Conservation (phyloP, 208 protist genomes). For the Trypanosoma scelopori region DNA sequence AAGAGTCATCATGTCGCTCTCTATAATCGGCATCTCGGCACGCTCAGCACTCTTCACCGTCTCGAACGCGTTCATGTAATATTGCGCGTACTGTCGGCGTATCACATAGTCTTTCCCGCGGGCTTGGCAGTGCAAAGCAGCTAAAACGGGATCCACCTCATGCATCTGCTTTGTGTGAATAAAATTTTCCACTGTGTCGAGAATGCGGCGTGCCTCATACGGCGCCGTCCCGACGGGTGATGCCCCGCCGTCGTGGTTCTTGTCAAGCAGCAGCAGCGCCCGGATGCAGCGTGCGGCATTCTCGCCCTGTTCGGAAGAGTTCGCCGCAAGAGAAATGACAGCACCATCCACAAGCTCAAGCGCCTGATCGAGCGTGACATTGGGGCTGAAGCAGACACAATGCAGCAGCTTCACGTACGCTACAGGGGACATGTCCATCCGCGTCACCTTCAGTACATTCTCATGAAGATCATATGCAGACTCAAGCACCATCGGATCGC, state of each 20-base stretch:
- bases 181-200: constrained; percentile 72
- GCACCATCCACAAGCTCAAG: constrained; percentile 70
- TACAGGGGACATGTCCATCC: constrained; percentile 82
- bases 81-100: constrained; percentile 72
- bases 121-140: constrained; percentile 66
- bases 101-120: constrained; percentile 89
- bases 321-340: constrained; percentile 42
- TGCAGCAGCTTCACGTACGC: constrained; percentile 85
- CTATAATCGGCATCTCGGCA: constrained; percentile 71
- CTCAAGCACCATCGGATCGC: constrained; percentile 58
- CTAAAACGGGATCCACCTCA: constrained; percentile 82
- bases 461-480: constrained; percentile 75
- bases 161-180: constrained; percentile 75
- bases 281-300: constrained; percentile 81
- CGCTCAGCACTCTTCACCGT: constrained; percentile 72
- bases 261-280: constrained; percentile 74
- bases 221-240: constrained; percentile 42
- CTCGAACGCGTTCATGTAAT: constrained; percentile 85
- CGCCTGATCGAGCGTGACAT: constrained; percentile 63
- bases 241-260: constrained; percentile 23
- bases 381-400: constrained; percentile 67
- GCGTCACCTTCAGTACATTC: constrained; percentile 56
- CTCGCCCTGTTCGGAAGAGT: constrained; percentile 45
- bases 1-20: constrained; percentile 53
- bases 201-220: constrained; percentile 68